Evolutionary conservation across 768 basidiomycete species (phyloP), one percentile per base, ranked within the genome.

Genomic region (Calocybe indica): DNA sequence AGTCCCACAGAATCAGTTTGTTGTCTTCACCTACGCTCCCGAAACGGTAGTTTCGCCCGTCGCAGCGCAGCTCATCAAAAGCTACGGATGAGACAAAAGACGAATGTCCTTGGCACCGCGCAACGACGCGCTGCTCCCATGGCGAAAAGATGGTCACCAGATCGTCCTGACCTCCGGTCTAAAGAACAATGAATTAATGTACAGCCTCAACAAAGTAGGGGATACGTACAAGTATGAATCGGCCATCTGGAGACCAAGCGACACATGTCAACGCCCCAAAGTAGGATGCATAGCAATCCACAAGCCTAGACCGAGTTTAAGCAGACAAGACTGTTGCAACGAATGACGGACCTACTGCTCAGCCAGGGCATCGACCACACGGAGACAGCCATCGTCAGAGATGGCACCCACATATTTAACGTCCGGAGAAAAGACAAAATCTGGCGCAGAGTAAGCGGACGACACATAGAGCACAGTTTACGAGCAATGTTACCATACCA

Each of bases 141-240:
- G 93, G 92, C 0, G 94, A 93, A 63, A 92, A 91, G 50, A 99
- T 88, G 4, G 94, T 95, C 46, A 96, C 68, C 7, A 98, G 75
- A 60, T 99, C 96, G 59, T 99, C 96, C 71, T 99, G 94, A 0
- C 96, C 96, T 9, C 94, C 96, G 1, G 92, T 91, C 89, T 93
- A 43, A 37, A 4, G 14, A 10, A 35, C 43, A 54, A 48, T 39
- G 39, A 9, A 41, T 8, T 41, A 37, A 12, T 5, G 30, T 31
- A 30, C 12, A 43, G 30, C 31, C 31, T n/a, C 7, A 8, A 10
- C 6, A 37, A 40, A 32, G 50, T 39, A 45, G n/a, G 15, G 10
- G 43, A 47, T 34, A 50, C 61, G 43, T 62, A 88, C 92, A 50
- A 96, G 66, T 40, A 99, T 85, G 61, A 95, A 97, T 13, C 94